Evolutionary conservation across 2,329 filamentous ascomycete genomes (phyloP).

Genomic region (Colletotrichum spinosum): DNA sequence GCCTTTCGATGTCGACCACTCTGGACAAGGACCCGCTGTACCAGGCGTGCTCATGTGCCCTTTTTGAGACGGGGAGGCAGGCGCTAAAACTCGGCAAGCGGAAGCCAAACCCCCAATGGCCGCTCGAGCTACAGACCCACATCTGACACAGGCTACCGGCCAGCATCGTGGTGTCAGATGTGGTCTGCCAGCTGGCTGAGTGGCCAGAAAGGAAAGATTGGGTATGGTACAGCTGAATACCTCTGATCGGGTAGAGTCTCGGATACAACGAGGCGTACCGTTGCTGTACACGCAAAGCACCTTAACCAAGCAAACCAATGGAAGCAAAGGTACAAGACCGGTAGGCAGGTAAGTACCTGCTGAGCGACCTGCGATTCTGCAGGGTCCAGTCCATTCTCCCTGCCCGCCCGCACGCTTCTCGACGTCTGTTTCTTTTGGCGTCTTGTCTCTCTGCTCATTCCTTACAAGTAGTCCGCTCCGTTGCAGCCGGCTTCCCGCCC

Average conservation of each 20-base stretch:
- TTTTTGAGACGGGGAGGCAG: slow-evolving; percentile 54
- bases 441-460: background rate
- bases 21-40: slow-evolving; percentile 48
- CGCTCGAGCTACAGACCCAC: slow-evolving; percentile 5
- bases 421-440: background rate
- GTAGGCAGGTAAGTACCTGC: slow-evolving; percentile 14
- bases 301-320: slow-evolving; percentile 21
- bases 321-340: slow-evolving; percentile 23
- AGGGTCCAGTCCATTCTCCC: slow-evolving; percentile 30
- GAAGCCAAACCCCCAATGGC: slow-evolving; percentile 43
- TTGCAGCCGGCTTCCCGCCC: slow-evolving; percentile 5
- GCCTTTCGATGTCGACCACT: slow-evolving; percentile 33
- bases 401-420: slow-evolving; percentile 18
- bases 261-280: slow-evolving; percentile 22
- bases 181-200: background rate
- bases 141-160: slow-evolving; percentile 2
- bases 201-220: background rate
- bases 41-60: slow-evolving; percentile 62
- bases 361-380: slow-evolving; percentile 35
- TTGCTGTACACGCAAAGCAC: slow-evolving; percentile 15
- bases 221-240: slow-evolving; percentile 19
- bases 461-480: background rate
- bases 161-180: slow-evolving; percentile 4
- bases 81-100: slow-evolving; percentile 55
- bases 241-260: slow-evolving; percentile 29